A percentile compares a stretch with the other conserved stretches of the same genome.
Conservation (phyloP, 345 rosid genomes). For the Eucalyptus cloeziana region DNA sequence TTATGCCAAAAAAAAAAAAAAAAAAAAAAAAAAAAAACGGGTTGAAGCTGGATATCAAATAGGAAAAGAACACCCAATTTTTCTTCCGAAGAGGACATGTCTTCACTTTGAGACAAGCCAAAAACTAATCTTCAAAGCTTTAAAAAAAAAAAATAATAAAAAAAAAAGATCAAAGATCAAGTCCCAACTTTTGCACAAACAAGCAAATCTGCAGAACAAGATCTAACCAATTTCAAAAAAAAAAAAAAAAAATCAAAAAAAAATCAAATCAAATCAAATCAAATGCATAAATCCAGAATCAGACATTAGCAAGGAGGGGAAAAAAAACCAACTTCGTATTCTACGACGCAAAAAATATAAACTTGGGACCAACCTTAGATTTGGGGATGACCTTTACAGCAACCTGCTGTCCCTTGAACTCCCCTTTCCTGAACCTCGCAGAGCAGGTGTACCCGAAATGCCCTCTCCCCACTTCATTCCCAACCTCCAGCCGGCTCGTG, state of each 20-base stretch:
- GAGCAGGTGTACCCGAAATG: slow-evolving; percentile 97
- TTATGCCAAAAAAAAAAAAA: background rate
- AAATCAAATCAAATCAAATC: background rate
- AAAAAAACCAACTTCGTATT: background rate
- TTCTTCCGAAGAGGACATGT: background rate
- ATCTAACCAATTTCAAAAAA: background rate
- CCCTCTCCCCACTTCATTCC: slow-evolving; percentile 91
- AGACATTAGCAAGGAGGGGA: background rate
- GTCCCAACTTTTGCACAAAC: background rate
- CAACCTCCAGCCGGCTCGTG: slow-evolving; percentile 48
- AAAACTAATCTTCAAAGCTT: background rate
- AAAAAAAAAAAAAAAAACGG: background rate
- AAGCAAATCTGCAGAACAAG: background rate
- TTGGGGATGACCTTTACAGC: slow-evolving; percentile 96
- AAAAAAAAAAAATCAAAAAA: background rate
- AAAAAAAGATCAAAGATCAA: background rate
- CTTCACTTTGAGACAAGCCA: background rate
- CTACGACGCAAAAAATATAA: background rate
- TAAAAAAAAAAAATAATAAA: no score
- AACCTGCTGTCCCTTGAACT: slow-evolving; percentile 68
- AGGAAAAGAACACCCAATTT: background rate
- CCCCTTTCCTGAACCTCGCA: slow-evolving; percentile 89
- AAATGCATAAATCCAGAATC: background rate
- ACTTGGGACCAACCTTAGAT: slow-evolving; percentile 42
- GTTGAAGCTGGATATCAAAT: background rate